Evolutionary conservation across 2,329 filamentous ascomycete species (phyloP), one percentile per base, ranked within the genome.

Genomic region (Talaromyces sp.): DNA sequence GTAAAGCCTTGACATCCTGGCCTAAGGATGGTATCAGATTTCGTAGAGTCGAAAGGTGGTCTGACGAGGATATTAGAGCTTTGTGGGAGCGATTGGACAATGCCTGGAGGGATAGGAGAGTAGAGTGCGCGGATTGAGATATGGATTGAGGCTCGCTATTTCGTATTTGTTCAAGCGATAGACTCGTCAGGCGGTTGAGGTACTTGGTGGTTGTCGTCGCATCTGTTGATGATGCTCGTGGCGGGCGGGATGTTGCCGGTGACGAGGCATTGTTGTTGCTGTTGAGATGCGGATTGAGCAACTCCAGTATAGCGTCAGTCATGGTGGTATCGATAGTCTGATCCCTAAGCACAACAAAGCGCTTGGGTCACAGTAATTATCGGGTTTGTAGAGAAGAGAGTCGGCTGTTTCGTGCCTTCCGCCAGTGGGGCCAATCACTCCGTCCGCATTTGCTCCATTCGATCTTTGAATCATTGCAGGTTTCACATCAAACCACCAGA

Each of bases 81-180:
- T 90, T 91, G 77, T 97, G 90, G 0, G 93, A 97, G 70, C 91
- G 90, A 71, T 96, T 96, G 8, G 93, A 94, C 59, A 98, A 87
- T 0, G 88, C 86, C 75, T 99, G 95, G 1, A 98, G 84, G 0
- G 92, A 91, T 47, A 96, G 86, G 14, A 94, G 85, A 47, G 91
- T 85, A 0, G 91, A 90, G 67, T 97, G 92, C 3, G 90, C 89
- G 63, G 88, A 85, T 72, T 97, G 92, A 0, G 90, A 82, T n/a
- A 98, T 85, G 0, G 87, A 88, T 67, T 92, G 88, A 0, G 90
- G 89, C 77, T 99, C 95, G 7, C 85, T 88, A 27, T 87, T 86
- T 60, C 87, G 86, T 62, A 98, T 84, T 41, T 90, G 86, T 27
- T 88, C 83, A 60, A 96, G 84, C 13, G 91, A 87, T 62, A 96